Percentiles rank a stretch among this genome's conserved stretches.
These are phyloP conservation scores for Akanthomyces uredinophilus DNA, from an alignment of 2,329 filamentous ascomycete genomes.

Conservation along the genomic window DNA sequence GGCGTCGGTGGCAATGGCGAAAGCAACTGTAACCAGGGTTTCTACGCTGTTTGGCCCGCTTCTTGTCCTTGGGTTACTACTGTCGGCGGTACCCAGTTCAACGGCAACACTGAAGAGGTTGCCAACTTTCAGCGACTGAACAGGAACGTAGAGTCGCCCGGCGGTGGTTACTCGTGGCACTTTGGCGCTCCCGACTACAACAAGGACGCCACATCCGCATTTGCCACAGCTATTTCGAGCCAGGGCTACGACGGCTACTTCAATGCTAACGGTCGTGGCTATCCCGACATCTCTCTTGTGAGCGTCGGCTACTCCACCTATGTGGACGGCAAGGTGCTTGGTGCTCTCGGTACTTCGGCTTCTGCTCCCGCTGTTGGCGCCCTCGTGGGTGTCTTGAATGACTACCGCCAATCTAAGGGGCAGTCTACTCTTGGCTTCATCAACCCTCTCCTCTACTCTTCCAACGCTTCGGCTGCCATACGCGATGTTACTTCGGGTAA, in stretches of 20 bases:
- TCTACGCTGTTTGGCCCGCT: conserved; percentile 35
- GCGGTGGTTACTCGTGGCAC: conserved; percentile 9
- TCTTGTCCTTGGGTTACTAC: conserved; percentile 43
- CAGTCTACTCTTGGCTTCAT: conserved; percentile 12
- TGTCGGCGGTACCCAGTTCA: conserved; percentile 42
- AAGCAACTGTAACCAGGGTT: conserved; percentile 14
- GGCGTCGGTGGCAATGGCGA: conserved; percentile 21
- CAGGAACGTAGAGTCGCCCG: neutral
- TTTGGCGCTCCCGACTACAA: conserved; percentile 5
- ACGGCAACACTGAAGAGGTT: neutral
- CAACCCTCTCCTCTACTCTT: conserved; percentile 10
- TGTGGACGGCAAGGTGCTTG: neutral
- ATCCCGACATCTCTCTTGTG: conserved; percentile 12
- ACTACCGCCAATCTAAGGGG: conserved; percentile 10
- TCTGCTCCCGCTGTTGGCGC: conserved; percentile 1
- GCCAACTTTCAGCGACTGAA: neutral
- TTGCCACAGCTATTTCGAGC: neutral
- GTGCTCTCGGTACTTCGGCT: conserved; percentile 4
- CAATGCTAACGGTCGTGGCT: conserved; percentile 9
- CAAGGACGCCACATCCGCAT: neutral
- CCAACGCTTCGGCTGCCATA: conserved; percentile 15
- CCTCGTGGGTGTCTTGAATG: conserved; percentile 8
- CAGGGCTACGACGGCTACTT: neutral
- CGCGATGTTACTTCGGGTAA: conserved; percentile 9
- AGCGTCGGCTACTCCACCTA: neutral